These are phyloP conservation scores for Carpinus fangiana DNA, from an alignment of 306 rosid genomes.

Conservation along the genomic window DNA sequence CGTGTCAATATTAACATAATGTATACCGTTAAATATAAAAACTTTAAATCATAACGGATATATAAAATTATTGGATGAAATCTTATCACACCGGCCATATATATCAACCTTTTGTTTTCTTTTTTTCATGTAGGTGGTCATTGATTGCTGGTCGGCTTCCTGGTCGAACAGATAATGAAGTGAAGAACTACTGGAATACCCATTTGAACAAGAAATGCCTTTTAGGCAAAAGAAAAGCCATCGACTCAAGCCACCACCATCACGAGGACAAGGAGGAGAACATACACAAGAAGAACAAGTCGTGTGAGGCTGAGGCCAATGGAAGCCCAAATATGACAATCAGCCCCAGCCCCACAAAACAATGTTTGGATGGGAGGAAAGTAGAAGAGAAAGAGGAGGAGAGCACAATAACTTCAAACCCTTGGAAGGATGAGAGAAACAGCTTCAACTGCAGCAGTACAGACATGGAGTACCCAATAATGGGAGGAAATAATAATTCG, in stretches of 20 bases:
- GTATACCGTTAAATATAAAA: no score
- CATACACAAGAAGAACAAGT: neutral
- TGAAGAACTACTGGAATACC: slow-evolving; percentile 73
- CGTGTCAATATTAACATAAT: no score
- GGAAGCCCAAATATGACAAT: neutral
- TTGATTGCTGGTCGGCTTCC: slow-evolving; percentile 74
- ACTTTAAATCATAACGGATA: no score
- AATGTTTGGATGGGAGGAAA: neutral
- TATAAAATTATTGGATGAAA: neutral
- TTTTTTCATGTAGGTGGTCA: slow-evolving; percentile 51
- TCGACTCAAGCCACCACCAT: slow-evolving; percentile 5
- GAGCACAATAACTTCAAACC: neutral
- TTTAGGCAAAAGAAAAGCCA: slow-evolving; percentile 28
- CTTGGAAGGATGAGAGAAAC: slow-evolving; percentile 9
- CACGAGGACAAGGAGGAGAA: neutral
- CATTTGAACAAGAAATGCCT: slow-evolving; percentile 52
- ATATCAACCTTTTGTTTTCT: neutral
- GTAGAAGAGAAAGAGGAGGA: neutral
- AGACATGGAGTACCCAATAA: slow-evolving; percentile 24
- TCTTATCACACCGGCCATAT: neutral
- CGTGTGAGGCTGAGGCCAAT: neutral
- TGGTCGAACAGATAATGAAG: slow-evolving; percentile 61
- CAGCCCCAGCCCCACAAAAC: neutral
- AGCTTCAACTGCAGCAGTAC: slow-evolving; percentile 20
- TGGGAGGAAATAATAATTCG: slow-evolving; percentile 14